phyloP scores from a whole-genome alignment of 164 flowering plant genomes.

The Umbilicus rupestris region DNA sequence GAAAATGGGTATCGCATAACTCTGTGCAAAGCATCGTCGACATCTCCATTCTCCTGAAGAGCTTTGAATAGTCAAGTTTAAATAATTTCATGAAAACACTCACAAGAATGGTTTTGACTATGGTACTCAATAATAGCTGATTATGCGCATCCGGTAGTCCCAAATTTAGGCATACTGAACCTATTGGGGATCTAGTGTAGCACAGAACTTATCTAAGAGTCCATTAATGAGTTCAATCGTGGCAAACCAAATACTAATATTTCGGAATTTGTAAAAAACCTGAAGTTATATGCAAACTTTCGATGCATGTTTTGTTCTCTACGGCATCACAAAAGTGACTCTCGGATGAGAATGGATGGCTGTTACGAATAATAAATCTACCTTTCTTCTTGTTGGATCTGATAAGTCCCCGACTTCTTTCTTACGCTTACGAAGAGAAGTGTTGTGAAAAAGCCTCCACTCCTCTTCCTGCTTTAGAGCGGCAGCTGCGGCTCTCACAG shows the following conservation, averaged over 20 bases:
- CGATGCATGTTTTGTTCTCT: neutral
- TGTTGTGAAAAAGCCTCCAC: slow-evolving; percentile 73
- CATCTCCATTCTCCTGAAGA: slow-evolving; percentile 76
- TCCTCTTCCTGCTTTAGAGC: slow-evolving; percentile 90
- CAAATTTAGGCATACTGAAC: too few relatives aligned
- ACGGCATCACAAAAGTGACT: neutral
- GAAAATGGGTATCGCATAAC: slow-evolving; percentile 87
- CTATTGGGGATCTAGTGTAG: too few relatives aligned
- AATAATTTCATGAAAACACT: neutral
- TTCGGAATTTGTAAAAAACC: too few relatives aligned
- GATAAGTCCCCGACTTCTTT: slow-evolving; percentile 65
- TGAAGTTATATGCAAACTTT: too few relatives aligned
- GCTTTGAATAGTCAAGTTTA: slow-evolving; percentile 3
- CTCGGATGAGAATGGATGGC: neutral
- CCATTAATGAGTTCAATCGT: too few relatives aligned
- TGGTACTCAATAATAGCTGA: too few relatives aligned
- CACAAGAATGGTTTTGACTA: neutral
- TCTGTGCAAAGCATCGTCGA: slow-evolving; percentile 36
- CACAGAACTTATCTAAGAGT: too few relatives aligned
- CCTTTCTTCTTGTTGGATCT: slow-evolving; percentile 56
- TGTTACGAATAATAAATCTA: slow-evolving; percentile 13
- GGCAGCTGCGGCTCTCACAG: slow-evolving; percentile 88
- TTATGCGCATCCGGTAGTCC: too few relatives aligned
- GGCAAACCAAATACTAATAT: too few relatives aligned
- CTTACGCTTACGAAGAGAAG: slow-evolving; percentile 71